Base-by-base conservation (phyloP, 1,284 basidiomycete genomes). In the Cryptococcus sp. region DNA sequence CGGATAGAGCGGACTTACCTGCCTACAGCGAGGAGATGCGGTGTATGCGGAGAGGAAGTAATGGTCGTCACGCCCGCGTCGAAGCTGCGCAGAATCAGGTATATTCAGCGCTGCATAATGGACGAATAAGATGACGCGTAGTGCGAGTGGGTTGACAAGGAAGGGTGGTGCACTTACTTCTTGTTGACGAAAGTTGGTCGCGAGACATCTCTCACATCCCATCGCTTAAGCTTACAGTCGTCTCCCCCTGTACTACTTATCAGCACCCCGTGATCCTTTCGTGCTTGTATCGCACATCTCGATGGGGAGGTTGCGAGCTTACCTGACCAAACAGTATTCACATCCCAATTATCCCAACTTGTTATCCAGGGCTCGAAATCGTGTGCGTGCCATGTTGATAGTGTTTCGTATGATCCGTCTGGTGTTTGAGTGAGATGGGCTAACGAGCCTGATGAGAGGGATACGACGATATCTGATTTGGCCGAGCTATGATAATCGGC, bases 341-440 rank as follows among this genome's bases (percentile, higher is more conserved):
- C 78, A 59, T 91, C 79, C 88, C 89, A 93, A 65, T 89, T 87
- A 71, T 97, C 86, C 86, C 91, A 99, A 0, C 89, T 87, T 0
- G 88, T 86, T 48, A 93, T 87, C 96, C 96, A 99, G 0, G 95
- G 89, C 74, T 99, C 96, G 69, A 86, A 88, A 59, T 93, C 91
- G 72, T 99, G 96, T 5, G 91, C 95, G 10, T 84, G 80, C 94
- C 95, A 99, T 1, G 80, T 81, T 17, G 83, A 73, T 2, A 77
- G 76, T 1, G 87, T 72, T 0, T 71, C 53, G 15, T 89, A 34
- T 34, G 75, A 3, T 79, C 77, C 3, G 73, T 68, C 3, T 7
- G 52, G 34, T 3, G 81, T 75, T 22, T 78, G 75, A 1, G 83
- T 81, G 5, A 94, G 78, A 17, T 89, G 78, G 20, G 85, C 82